Evolutionary conservation across 1,284 basidiomycete genomes (phyloP), one percentile per base, ranked within the genome.

Genomic region (Crocinoboletus sp.): DNA sequence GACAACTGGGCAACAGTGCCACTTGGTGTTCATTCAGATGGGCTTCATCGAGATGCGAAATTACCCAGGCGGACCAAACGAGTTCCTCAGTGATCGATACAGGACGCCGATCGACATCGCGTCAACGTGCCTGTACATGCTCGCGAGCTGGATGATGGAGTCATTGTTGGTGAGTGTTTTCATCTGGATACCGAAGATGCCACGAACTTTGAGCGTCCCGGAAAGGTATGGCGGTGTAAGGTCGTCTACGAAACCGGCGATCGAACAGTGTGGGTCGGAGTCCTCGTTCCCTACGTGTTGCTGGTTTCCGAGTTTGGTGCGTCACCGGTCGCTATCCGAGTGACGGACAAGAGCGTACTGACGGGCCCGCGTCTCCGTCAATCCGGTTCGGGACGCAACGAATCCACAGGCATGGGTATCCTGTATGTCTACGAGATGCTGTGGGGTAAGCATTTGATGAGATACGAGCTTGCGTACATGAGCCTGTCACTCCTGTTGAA

Each of bases 141-240:
- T 48, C 6, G 48, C 50, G 0, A 59, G 52, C 20, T 58, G 58
- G 58, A 49, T 61, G 59, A 61, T 57, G 41, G 56, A 58, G 28
- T 38, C 46, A 0, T 33, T 58, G 19, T 17, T 61, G 51, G 56
- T 58, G 35, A 59, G 58, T 51, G n/a, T 32, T 29, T 15, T 9
- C 4, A 5, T 24, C 35, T 35, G 20, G 11, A 4, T 2, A 12
- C 19, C 2, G 13, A 12, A 36, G 25, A 16, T 16, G 23, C 32
- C n/a, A 28, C 35, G 35, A 43, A 0, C 38, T 29, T 38, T 40
- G 12, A 27, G 17, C 5, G 16, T 44, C 9, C 19, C 22, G 4
- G 7, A 22, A 41, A 60, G 56, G 58, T 58, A n/a, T 58, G 56
- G 56, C 48, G 56, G 11, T 59, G 56, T 48, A 49, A 46, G 30